phyloP scores from a whole-genome alignment of 768 basidiomycete species.

The Neoboletus magnificus region DNA sequence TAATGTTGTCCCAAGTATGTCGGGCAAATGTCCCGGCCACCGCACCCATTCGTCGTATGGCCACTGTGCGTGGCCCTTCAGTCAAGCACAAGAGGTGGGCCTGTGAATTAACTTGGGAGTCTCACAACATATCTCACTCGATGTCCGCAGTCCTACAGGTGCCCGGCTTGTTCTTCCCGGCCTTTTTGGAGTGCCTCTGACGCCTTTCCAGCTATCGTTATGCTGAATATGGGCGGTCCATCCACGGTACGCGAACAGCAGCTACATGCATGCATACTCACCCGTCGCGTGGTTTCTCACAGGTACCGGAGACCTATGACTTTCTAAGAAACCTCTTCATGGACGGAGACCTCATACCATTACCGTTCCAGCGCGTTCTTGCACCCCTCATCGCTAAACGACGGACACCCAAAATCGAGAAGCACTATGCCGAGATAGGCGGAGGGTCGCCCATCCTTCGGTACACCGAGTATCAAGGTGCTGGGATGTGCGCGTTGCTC shows the following conservation, averaged over 20 bases:
- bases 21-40: conserved; percentile 15
- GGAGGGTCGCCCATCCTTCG: conserved; percentile 94
- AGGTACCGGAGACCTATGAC: conserved; percentile 91
- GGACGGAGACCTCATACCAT: conserved; percentile 90
- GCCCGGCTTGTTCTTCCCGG: background rate
- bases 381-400: conserved; percentile 88
- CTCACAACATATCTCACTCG: conserved; percentile 10
- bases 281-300: conserved; percentile 4
- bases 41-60: conserved; percentile 40
- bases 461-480: conserved; percentile 87
- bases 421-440: conserved; percentile 93
- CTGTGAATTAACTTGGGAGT: background rate
- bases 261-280: background rate
- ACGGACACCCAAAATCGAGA: conserved; percentile 88
- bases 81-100: conserved; percentile 43
- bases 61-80: conserved; percentile 42
- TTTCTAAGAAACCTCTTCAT: conserved; percentile 91
- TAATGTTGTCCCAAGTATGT: conserved; percentile 31
- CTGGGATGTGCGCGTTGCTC: conserved; percentile 83
- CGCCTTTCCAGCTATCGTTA: conserved; percentile 68
- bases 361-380: conserved; percentile 85
- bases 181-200: conserved; percentile 4
- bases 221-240: conserved; percentile 99
- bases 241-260: conserved; percentile 61
- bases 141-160: conserved; percentile 61